Base-by-base conservation (phyloP, 345 rosid genomes). In the Eucalyptus marginata region DNA sequence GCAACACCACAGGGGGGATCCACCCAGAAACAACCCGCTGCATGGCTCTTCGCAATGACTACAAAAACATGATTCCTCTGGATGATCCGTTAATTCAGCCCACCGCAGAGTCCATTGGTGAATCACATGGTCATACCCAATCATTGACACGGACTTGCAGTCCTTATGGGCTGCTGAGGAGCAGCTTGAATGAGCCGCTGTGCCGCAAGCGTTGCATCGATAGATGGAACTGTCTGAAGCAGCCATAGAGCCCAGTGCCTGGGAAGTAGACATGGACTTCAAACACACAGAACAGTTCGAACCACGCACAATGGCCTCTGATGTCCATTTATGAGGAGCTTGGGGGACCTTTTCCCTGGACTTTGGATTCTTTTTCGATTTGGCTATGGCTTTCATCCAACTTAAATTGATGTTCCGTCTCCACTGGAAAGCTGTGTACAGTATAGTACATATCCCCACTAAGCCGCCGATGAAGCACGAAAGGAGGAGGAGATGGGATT, bases 1-100 rank as follows among this genome's bases (percentile, higher is more conserved):
- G 95, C 99, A 98, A 92, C 98, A 96, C 99, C 99, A 98, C 89
- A 97, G 94, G 46, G 99, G 99, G 50, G 99, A 97, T 62, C 99
- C 99, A 56, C 99, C 96, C 43, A 98, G 97, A 93, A 98, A 98
- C 49, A 97, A 95, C 49, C 98, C 95, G 84, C 95, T 94, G 88
- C 99, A 98, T 31, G 96, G 94, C 93, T 97, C 99, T 89, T 98
- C 99, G 89, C 99, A 97, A 90, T 95, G 94, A 92, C 96, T 96
- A 90, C 99, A 98, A 59, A 95, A 95, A 12, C 94, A 92, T 87
- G 94, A 91, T 86, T 96, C 99, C 87, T 95, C 96, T 86, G 94
- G 93, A 93, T 94, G 99, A 93, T 98, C 98, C 20, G 97, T 92
- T 24, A 92, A 92, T 94, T 97, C 99, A 33, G 98, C 95, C 99